Base-by-base conservation (phyloP, 139 green algal species). In the Limnomonas spitsbergensis region DNA sequence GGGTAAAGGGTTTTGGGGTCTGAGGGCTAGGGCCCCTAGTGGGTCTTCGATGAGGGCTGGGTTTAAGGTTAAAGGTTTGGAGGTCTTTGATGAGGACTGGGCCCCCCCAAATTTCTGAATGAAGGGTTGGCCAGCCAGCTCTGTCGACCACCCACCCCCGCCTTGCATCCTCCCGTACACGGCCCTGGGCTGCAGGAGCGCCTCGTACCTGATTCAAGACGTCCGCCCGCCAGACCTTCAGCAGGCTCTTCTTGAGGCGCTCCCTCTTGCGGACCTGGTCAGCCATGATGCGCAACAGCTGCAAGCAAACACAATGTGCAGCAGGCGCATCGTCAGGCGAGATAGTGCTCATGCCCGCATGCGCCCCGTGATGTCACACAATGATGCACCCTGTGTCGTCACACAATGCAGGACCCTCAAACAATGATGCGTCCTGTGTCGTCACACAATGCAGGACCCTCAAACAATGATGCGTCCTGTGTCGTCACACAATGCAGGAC, bases 181-280 rank as follows among this genome's bases (percentile, higher is more conserved):
- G 29, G 56, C 56, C 27, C 29, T 70, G 29, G 29, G 7, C 4
- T 20, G 7, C 56, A 34, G 7, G 56, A 7, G 4, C 4, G 29
- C n/a, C 9, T 14, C 68, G 29, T 74, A 74, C 68, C 68, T 47
- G 68, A 40, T 42, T 42, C 27, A 74, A 76, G 74, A 34, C 40
- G 70, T 84, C 73, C 76, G 81, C 69, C 39, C 81, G 83, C 76
- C 81, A 87, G 38, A 84, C 39, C 68, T 84, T 81, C n/a, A 88
- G 54, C 81, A 88, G 69, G 74, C 83, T 79, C 66, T 85, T 85
- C 79, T 90, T 90, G 27, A 84, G 53, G 38, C 85, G 83, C 81
- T 90, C 86, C 38, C 86, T 83, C 77, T 90, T 90, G 42, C 86
- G 81, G 1, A 90, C 81, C 77, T 90, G 86, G 73, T 90, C 86